A percentile compares a stretch with the other conserved stretches of the same genome.
Conservation (phyloP, 2,329 filamentous ascomycete genomes). For the Colletotrichum abscissum region DNA sequence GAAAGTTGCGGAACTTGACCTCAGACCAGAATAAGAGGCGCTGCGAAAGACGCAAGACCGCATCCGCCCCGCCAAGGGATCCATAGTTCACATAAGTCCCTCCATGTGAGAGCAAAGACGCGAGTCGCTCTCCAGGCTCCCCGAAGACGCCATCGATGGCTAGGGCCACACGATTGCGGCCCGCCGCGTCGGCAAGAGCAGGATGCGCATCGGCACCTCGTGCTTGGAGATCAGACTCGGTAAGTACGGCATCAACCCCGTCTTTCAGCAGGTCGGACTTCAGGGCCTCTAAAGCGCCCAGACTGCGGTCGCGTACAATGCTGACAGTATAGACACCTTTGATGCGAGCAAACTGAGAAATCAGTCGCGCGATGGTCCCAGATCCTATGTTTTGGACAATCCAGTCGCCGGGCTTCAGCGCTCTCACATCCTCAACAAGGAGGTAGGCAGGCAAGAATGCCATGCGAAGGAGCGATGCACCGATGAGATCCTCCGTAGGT, state of each 20-base stretch:
- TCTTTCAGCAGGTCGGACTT: background rate
- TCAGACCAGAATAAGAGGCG: conserved; percentile 5
- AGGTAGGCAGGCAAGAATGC: conserved; percentile 38
- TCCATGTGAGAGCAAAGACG: conserved; percentile 30
- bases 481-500: conserved; percentile 21
- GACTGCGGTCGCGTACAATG: conserved; percentile 37
- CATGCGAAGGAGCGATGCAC: conserved; percentile 37
- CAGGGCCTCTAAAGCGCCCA: background rate
- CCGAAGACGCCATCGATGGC: conserved; percentile 38
- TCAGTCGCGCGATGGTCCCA: conserved; percentile 37
- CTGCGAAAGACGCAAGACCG: background rate
- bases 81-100: conserved; percentile 38
- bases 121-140: conserved; percentile 28
- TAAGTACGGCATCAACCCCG: conserved; percentile 32
- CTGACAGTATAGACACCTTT: conserved; percentile 29
- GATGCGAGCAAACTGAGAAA: conserved; percentile 38
- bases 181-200: background rate
- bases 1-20: conserved; percentile 14
- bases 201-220: background rate
- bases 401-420: conserved; percentile 38
- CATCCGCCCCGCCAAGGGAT: conserved; percentile 26
- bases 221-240: conserved; percentile 30
- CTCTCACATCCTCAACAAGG: conserved; percentile 36
- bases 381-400: conserved; percentile 40
- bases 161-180: conserved; percentile 21